These are phyloP conservation scores for Teratosphaeria gauchensis DNA, from an alignment of 2,329 filamentous ascomycete genomes.

Conservation along the genomic window DNA sequence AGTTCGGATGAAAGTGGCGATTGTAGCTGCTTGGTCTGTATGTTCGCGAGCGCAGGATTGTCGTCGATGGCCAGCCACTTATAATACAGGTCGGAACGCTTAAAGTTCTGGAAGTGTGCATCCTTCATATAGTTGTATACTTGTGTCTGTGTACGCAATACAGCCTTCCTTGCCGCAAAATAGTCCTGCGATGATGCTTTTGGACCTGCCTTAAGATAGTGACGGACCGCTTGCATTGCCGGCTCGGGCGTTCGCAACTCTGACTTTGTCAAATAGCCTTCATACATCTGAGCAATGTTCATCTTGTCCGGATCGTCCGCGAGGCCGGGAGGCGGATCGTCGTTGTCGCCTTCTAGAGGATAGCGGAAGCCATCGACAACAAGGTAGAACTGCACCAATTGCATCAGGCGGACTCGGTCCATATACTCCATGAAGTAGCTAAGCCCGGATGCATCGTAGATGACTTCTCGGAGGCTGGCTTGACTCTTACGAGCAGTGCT, in stretches of 20 bases:
- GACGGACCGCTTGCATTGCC: constrained; percentile 59
- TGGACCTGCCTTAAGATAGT: constrained; percentile 70
- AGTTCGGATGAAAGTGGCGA: constrained; percentile 10
- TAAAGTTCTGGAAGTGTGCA: constrained; percentile 74
- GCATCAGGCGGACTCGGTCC: constrained; percentile 81
- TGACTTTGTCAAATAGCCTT: constrained; percentile 73
- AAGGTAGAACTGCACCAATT: constrained; percentile 93
- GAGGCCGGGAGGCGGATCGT: constrained; percentile 44
- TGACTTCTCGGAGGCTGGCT: constrained; percentile 70
- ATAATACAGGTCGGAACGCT: constrained; percentile 87
- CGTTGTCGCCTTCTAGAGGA: constrained; percentile 76
- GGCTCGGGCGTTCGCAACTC: constrained; percentile 69
- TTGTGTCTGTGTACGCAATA: constrained; percentile 71
- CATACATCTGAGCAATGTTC: constrained; percentile 84
- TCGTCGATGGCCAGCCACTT: constrained; percentile 91
- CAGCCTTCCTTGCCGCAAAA: constrained; percentile 66
- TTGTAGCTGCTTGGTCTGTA: constrained; percentile 6
- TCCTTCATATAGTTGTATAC: constrained; percentile 78
- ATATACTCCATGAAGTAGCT: constrained; percentile 99
- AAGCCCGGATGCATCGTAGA: constrained; percentile 79
- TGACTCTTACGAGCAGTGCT: constrained; percentile 59
- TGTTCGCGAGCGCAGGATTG: constrained; percentile 23
- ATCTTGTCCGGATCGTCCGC: constrained; percentile 69
- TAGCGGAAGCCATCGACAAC: constrained; percentile 95
- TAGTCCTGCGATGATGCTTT: constrained; percentile 73